Conservation (phyloP, 179 eudicot species). For the Silene coronaria region DNA sequence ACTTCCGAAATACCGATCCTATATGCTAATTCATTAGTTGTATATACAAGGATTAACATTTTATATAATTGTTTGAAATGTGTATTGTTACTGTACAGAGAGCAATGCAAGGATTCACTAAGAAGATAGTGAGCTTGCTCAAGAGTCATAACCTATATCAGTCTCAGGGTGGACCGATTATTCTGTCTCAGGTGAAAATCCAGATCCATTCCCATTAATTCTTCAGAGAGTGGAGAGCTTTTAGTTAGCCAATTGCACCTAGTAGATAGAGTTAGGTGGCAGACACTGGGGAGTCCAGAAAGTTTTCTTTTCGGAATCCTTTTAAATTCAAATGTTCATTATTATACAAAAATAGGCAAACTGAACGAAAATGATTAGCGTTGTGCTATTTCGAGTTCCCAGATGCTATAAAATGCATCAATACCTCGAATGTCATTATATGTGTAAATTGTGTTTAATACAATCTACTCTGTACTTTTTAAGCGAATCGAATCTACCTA, state of each 20-base stretch:
- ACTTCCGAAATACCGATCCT: neutral
- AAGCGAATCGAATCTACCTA: neutral
- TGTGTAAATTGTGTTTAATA: neutral
- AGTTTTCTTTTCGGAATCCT: no score
- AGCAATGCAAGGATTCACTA: constrained; percentile 72
- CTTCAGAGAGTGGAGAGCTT: no score
- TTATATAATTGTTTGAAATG: constrained; percentile 3
- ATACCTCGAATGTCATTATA: neutral
- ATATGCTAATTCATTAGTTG: neutral
- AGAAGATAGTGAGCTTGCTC: constrained; percentile 63
- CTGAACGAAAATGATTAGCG: neutral
- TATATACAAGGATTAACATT: neutral
- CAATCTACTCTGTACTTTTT: neutral
- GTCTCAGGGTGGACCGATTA: constrained; percentile 93
- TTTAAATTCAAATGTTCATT: no score
- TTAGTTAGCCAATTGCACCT: no score
- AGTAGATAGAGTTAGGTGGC: no score
- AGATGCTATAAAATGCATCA: neutral
- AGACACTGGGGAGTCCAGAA: no score
- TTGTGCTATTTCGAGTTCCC: no score
- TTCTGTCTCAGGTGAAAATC: constrained; percentile 63
- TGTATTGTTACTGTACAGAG: constrained; percentile 37
- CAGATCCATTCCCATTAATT: neutral
- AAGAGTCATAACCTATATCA: constrained; percentile 67
- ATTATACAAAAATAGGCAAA: no score